phyloP scores from a whole-genome alignment of 225 moss, liverwort and hornwort genomes.

The Antitrichia curtipendula region DNA sequence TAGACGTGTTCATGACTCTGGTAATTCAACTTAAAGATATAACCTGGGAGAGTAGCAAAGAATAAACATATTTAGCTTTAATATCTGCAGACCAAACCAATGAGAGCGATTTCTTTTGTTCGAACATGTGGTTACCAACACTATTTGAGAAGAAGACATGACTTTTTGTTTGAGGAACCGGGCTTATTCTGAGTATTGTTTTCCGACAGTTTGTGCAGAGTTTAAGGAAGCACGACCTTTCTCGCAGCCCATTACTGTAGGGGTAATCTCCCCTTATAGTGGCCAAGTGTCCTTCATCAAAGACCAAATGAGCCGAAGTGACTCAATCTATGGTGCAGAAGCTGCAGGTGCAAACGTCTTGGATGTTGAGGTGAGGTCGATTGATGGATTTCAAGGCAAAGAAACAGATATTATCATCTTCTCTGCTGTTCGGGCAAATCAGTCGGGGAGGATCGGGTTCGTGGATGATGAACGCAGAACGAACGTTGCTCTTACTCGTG shows the following conservation, averaged over 20 bases:
- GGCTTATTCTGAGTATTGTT: not conserved
- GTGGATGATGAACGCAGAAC: constrained; percentile 53
- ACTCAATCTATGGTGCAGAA: not conserved
- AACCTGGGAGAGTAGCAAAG: not conserved
- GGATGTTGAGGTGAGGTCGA: constrained; percentile 56
- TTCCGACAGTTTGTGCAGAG: constrained; percentile 17
- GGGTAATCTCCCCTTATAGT: constrained; percentile 65
- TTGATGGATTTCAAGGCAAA: constrained; percentile 86
- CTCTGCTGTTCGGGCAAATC: constrained; percentile 66
- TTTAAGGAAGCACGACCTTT: not conserved
- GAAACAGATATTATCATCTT: constrained; percentile 77
- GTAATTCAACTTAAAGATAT: not conserved
- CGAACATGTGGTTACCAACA: not conserved
- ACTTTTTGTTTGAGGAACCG: not conserved
- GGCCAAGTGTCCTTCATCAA: constrained; percentile 52
- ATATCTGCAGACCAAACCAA: not conserved
- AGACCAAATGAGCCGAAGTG: constrained; percentile 13
- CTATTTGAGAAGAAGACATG: not conserved
- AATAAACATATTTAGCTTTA: not conserved
- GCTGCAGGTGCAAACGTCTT: constrained; percentile 6
- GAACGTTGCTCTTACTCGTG: constrained; percentile 83
- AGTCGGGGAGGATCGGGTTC: constrained; percentile 58
- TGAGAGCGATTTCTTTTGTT: not conserved
- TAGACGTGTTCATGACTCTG: constrained; percentile 30
- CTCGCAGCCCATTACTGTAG: constrained; percentile 31